Evolutionary conservation across 345 rosid genomes (phyloP).

Genomic region (Salix suchowensis): DNA sequence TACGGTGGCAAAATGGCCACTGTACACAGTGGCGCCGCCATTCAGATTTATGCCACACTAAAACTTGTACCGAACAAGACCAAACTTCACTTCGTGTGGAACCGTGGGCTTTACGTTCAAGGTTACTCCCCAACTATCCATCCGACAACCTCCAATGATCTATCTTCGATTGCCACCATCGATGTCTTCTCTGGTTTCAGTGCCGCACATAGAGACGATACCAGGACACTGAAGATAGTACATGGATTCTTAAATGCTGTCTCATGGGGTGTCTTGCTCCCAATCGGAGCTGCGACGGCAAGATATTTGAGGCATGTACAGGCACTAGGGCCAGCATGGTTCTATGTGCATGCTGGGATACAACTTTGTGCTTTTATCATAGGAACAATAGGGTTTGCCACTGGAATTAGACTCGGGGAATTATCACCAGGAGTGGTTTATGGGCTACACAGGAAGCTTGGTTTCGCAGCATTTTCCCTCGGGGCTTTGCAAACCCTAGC

Average conservation of each 20-base stretch:
- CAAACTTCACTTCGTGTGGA: slow-evolving; percentile 77
- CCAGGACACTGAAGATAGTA: slow-evolving; percentile 37
- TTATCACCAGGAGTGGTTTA: slow-evolving; percentile 67
- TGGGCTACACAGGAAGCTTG: slow-evolving; percentile 70
- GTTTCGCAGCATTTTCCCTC: slow-evolving; percentile 55
- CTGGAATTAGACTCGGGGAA: slow-evolving; percentile 67
- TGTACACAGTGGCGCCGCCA: slow-evolving; percentile 63
- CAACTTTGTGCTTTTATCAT: slow-evolving; percentile 55
- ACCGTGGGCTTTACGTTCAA: slow-evolving; percentile 93
- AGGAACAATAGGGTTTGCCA: slow-evolving; percentile 66
- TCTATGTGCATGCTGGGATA: slow-evolving; percentile 68
- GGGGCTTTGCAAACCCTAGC: slow-evolving; percentile 79
- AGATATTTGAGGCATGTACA: slow-evolving; percentile 70
- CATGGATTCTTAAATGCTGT: slow-evolving; percentile 68
- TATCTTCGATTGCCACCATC: slow-evolving; percentile 70
- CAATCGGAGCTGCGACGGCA: slow-evolving; percentile 62
- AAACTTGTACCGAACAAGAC: slow-evolving; percentile 63
- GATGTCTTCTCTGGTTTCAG: slow-evolving; percentile 62
- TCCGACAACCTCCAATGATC: slow-evolving; percentile 76
- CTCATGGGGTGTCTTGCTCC: slow-evolving; percentile 77
- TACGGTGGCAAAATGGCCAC: slow-evolving; percentile 92
- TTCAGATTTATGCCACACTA: slow-evolving; percentile 67
- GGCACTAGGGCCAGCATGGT: slow-evolving; percentile 77
- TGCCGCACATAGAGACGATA: slow-evolving; percentile 17
- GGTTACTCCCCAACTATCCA: slow-evolving; percentile 98